Evolutionary conservation across 257 asterid species (phyloP).

Genomic region (Solanum tarijense): DNA sequence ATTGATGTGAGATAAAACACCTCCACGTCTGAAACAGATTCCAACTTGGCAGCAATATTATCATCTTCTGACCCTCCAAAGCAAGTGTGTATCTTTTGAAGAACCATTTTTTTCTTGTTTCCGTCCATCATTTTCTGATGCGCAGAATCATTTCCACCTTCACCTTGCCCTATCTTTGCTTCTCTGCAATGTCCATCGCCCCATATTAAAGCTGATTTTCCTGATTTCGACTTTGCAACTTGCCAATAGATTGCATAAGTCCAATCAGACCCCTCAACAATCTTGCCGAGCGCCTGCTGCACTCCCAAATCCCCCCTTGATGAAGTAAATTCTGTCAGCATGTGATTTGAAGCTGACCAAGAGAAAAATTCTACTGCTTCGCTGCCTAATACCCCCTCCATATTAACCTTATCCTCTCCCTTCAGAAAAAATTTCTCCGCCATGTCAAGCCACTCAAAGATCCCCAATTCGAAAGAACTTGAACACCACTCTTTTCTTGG

Average conservation of each 20-base stretch:
- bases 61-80: conserved; percentile 73
- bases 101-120: conserved; percentile 48
- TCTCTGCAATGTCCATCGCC: conserved; percentile 85
- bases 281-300: conserved; percentile 53
- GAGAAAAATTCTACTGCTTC: conserved; percentile 67
- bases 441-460: conserved; percentile 27
- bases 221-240: conserved; percentile 76
- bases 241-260: conserved; percentile 94
- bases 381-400: conserved; percentile 60
- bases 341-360: conserved; percentile 65
- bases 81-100: conserved; percentile 60
- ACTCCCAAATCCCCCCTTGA: conserved; percentile 64
- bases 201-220: conserved; percentile 91
- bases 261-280: conserved; percentile 79
- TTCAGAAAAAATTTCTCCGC: conserved; percentile 50
- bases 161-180: conserved; percentile 27
- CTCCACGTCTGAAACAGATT: conserved; percentile 55
- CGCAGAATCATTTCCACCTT: conserved; percentile 6
- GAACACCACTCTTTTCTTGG: background rate
- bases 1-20: conserved; percentile 81
- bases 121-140: conserved; percentile 14
- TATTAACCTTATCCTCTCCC: conserved; percentile 45
- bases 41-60: conserved; percentile 54
- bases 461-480: background rate
- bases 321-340: conserved; percentile 59